These are phyloP conservation scores for Pseudocercospora vitis DNA, from an alignment of 2,329 filamentous ascomycete genomes.

Conservation along the genomic window DNA sequence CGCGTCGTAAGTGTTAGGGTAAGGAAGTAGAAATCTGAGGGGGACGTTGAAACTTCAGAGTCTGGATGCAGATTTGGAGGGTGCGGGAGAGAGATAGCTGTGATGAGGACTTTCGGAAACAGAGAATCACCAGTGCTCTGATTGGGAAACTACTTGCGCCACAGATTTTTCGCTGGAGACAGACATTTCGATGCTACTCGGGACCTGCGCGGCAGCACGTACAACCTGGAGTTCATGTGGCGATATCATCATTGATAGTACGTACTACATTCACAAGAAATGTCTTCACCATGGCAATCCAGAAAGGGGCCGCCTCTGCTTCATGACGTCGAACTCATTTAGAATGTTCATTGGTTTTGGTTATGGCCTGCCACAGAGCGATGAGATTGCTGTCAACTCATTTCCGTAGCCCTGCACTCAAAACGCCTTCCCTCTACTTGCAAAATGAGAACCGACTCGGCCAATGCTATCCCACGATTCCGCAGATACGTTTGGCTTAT, in stretches of 20 bases:
- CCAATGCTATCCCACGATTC: slow-evolving; percentile 27
- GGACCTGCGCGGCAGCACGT: too few relatives aligned
- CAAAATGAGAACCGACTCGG: slow-evolving; percentile 30
- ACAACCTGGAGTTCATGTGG: too few relatives aligned
- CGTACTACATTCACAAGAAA: too few relatives aligned
- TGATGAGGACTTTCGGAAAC: too few relatives aligned
- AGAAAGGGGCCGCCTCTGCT: not conserved
- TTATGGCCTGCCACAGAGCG: slow-evolving; percentile 29
- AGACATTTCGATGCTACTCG: too few relatives aligned
- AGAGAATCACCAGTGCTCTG: too few relatives aligned
- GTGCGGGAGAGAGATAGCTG: too few relatives aligned
- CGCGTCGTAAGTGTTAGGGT: not conserved
- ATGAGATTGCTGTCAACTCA: slow-evolving; percentile 23
- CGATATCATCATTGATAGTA: too few relatives aligned
- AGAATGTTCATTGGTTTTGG: slow-evolving; percentile 30
- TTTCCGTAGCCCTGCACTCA: slow-evolving; percentile 27
- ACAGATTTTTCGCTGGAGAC: too few relatives aligned
- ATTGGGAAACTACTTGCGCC: too few relatives aligned
- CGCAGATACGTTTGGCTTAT: slow-evolving; percentile 58
- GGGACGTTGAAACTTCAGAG: not conserved
- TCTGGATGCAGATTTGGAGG: too few relatives aligned
- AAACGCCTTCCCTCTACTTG: slow-evolving; percentile 29
- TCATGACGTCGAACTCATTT: slow-evolving; percentile 18
- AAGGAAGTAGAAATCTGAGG: not conserved
- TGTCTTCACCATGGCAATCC: too few relatives aligned